These are phyloP conservation scores for Calonectria henricotiae DNA, from an alignment of 2,329 filamentous ascomycete species.

Conservation along the genomic window DNA sequence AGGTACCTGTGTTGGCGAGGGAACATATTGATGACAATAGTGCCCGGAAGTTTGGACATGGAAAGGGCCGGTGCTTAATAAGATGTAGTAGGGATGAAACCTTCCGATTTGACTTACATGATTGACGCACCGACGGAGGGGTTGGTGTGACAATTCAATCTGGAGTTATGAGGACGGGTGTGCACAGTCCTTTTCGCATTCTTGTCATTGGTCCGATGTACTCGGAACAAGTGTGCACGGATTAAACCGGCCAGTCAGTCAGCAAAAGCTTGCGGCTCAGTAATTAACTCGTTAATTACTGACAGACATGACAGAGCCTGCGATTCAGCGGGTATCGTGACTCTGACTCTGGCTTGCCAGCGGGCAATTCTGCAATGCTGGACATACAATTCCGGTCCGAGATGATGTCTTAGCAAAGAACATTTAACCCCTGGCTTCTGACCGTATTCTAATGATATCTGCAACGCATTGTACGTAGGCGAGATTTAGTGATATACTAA, in stretches of 20 bases:
- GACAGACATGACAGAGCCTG: background rate
- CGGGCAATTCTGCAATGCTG: background rate
- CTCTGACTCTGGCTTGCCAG: background rate
- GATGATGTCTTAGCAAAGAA: background rate
- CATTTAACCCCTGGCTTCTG: background rate
- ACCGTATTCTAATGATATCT: background rate
- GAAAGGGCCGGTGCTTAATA: background rate
- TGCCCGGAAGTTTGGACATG: background rate
- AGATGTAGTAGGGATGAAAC: slow-evolving; percentile 5
- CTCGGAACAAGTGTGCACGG: slow-evolving; percentile 6
- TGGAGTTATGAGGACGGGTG: background rate
- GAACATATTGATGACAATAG: slow-evolving; percentile 4
- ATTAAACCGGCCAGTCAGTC: background rate
- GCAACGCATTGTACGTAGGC: background rate
- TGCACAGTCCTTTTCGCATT: slow-evolving; percentile 5
- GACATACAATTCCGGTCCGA: background rate
- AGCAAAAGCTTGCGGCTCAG: slow-evolving; percentile 3
- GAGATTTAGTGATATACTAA: too few species aligned
- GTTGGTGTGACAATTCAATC: slow-evolving; percentile 11
- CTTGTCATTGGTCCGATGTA: background rate
- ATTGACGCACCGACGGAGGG: slow-evolving; percentile 4
- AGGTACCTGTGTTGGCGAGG: background rate
- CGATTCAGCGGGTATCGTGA: background rate
- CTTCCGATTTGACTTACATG: background rate
- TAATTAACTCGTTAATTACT: background rate